phyloP scores from a whole-genome alignment of 2,329 filamentous ascomycete genomes.

The Colletotrichum eleusines region DNA sequence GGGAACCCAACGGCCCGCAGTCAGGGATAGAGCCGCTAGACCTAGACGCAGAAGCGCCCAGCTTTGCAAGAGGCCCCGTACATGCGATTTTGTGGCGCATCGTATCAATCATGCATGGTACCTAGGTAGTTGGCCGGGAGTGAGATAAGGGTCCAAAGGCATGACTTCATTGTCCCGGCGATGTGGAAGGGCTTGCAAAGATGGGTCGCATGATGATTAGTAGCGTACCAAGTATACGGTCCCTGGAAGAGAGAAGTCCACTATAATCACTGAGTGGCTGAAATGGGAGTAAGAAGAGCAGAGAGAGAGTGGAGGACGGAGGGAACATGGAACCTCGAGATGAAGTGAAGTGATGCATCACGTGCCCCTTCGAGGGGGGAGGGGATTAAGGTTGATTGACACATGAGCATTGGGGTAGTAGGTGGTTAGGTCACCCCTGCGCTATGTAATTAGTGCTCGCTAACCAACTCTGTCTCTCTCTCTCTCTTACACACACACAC shows the following conservation, averaged over 20 bases:
- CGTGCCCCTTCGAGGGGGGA: too few relatives aligned
- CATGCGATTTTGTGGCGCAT: background rate
- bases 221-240: background rate
- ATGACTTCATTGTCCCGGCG: background rate
- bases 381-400: too few relatives aligned
- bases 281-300: background rate
- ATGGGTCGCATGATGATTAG: background rate
- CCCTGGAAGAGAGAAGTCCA: background rate
- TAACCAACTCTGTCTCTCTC: background rate
- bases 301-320: background rate
- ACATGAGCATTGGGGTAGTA: too few relatives aligned
- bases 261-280: too few relatives aligned
- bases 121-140: background rate
- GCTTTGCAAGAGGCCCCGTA: constrained; percentile 10
- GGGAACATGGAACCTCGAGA: background rate
- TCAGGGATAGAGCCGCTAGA: background rate
- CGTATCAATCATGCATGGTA: background rate
- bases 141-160: background rate
- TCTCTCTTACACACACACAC: too few relatives aligned
- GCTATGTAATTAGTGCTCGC: background rate
- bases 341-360: too few relatives aligned
- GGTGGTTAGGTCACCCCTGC: background rate
- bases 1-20: too few relatives aligned
- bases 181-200: background rate
- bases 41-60: constrained; percentile 21